These are phyloP conservation scores for Aotearoamyces nothofagi DNA, from an alignment of 2,329 filamentous ascomycete species.

Conservation along the genomic window DNA sequence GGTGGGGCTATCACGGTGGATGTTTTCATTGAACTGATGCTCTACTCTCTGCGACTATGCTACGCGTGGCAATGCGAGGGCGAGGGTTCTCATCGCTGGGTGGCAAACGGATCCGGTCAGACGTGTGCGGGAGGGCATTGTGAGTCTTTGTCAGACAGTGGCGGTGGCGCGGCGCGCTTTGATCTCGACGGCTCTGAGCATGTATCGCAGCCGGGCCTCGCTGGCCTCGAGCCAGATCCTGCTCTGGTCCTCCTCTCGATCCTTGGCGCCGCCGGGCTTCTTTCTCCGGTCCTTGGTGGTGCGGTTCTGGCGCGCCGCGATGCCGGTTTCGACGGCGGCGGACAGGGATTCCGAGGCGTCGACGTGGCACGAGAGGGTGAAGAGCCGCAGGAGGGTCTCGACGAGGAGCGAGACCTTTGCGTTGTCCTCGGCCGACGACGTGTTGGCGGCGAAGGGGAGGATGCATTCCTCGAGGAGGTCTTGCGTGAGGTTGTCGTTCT, in stretches of 20 bases:
- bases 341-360: constrained; percentile 19
- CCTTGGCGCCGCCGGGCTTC: constrained; percentile 18
- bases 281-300: constrained; percentile 27
- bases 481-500: constrained; percentile 29
- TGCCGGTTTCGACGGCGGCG: constrained; percentile 33
- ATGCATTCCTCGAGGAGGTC: constrained; percentile 33
- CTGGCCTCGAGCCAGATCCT: constrained; percentile 12
- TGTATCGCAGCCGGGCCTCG: constrained; percentile 20
- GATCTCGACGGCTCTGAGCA: too few species aligned
- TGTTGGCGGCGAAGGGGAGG: constrained; percentile 36
- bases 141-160: too few species aligned
- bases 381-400: constrained; percentile 33
- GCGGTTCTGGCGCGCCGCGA: constrained; percentile 30
- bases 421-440: constrained; percentile 32
- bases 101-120: too few species aligned
- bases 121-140: too few species aligned
- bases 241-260: constrained; percentile 14
- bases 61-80: too few species aligned
- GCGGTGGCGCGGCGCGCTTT: too few species aligned
- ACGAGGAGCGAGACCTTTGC: constrained; percentile 39
- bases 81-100: too few species aligned
- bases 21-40: too few species aligned
- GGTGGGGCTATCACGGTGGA: too few species aligned
- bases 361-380: constrained; percentile 20
- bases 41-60: too few species aligned